Base-by-base conservation (phyloP, 2,329 filamentous ascomycete species). In the Chaetothyriales sp. region DNA sequence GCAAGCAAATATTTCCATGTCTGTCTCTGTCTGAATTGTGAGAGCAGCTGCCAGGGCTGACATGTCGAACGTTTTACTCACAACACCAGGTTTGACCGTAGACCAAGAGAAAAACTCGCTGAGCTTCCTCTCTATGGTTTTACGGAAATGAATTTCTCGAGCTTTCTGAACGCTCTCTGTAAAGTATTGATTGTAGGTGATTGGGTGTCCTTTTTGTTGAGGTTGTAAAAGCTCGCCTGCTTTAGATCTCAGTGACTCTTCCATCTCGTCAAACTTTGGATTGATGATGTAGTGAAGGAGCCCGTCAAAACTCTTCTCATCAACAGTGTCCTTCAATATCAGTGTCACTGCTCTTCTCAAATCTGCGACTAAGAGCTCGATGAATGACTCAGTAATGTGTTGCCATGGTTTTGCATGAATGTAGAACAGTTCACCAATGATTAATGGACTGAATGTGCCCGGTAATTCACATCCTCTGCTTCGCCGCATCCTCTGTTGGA, bases 391-490 rank as follows among this genome's bases (percentile, higher is more conserved):
- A 2, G 64, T 67, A 2, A 75, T 69, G 0, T 51, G 28, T 44
- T 70, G 62, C 82, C 80, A 85, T 0, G 73, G 74, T 5, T 58
- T 51, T 0, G 73, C 79, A 52, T 85, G 80, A 46, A 81, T 73
- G 18, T 66, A 66, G 60, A 85, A 85, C 0, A 86, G 62, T 19
- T 82, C 75, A 0, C 68, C 67, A 0, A 85, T 71, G 8, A 84
- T 66, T 50, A 78, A 61, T 0, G 80, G 75, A 54, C 81, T 81
- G 63, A 80, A 83, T 0, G 70, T 77, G 0, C 81, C 78, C 0
- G 78, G 77, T 0, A 85, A 64, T 60, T 85, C 82, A 4, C 73
- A 65, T 0, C 73, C 76, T 22, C 78, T 69, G 4, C 64, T 72
- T 40, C 66, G 66, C 20, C 63, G 56, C 48, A 78, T 64, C 2